phyloP scores from a whole-genome alignment of 1,284 basidiomycete species.

The Psilocybe mexicana region DNA sequence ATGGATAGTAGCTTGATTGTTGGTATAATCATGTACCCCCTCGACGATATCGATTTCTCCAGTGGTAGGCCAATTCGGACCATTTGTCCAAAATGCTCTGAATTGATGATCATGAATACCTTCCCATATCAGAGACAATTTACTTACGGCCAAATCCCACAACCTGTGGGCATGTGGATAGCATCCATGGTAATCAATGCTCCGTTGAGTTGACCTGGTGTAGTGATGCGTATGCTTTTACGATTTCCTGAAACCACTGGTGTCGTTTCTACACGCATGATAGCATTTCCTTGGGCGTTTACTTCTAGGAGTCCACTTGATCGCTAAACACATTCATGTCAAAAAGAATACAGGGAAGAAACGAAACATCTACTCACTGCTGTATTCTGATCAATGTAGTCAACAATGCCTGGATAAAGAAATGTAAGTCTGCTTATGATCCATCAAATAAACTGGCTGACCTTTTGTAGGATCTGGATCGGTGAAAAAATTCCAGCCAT shows the following conservation, averaged over 20 bases:
- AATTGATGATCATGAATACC: slow-evolving; percentile 4
- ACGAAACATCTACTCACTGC: slow-evolving; percentile 44
- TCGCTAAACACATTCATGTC: slow-evolving; percentile 34
- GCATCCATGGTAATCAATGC: slow-evolving; percentile 82
- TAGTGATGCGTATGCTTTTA: slow-evolving; percentile 76
- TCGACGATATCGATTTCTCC: slow-evolving; percentile 91
- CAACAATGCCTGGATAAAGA: slow-evolving; percentile 38
- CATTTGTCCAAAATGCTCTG: slow-evolving; percentile 52
- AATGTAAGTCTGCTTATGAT: slow-evolving; percentile 15
- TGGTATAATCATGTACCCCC: slow-evolving; percentile 75
- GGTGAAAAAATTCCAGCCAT: slow-evolving; percentile 78
- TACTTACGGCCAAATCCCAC: slow-evolving; percentile 82
- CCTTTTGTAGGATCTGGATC: slow-evolving; percentile 81
- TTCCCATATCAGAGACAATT: background rate
- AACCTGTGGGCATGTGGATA: slow-evolving; percentile 89
- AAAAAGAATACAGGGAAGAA: slow-evolving; percentile 12
- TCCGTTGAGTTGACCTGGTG: slow-evolving; percentile 60
- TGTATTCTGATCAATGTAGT: slow-evolving; percentile 56
- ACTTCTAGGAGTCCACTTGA: slow-evolving; percentile 54
- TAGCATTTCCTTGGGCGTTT: slow-evolving; percentile 68
- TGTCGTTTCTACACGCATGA: slow-evolving; percentile 87
- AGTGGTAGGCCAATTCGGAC: slow-evolving; percentile 67
- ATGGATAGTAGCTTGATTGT: slow-evolving; percentile 82
- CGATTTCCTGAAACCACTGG: slow-evolving; percentile 63
- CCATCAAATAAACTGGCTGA: slow-evolving; percentile 33